phyloP scores from a whole-genome alignment of 441 rosid species.

The Euphorbia neoarborescens region DNA sequence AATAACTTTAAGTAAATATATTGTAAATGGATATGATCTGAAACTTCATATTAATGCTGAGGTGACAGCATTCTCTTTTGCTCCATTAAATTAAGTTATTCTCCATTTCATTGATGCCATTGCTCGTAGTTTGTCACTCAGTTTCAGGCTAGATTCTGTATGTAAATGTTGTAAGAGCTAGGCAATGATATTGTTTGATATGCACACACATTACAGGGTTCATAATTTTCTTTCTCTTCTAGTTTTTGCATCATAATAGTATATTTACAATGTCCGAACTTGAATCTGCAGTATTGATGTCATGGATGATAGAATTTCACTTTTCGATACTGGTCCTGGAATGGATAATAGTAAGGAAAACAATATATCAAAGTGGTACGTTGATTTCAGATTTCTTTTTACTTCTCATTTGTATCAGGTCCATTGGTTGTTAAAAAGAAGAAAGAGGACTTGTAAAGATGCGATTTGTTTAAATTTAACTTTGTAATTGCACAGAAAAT shows the following conservation, averaged over 20 bases:
- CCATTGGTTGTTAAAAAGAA: too few relatives aligned
- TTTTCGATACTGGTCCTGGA: constrained; percentile 70
- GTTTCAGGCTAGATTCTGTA: background rate
- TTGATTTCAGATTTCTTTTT: constrained; percentile 11
- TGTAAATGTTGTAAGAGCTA: background rate
- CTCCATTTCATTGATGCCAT: background rate
- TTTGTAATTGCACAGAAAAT: background rate
- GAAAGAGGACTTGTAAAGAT: background rate
- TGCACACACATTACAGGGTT: background rate
- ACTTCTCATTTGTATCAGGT: too few relatives aligned
- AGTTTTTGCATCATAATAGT: background rate
- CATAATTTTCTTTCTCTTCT: background rate
- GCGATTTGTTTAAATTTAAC: background rate
- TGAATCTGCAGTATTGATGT: constrained; percentile 44
- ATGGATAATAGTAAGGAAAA: constrained; percentile 58
- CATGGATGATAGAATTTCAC: constrained; percentile 35
- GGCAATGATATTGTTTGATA: background rate
- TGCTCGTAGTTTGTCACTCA: background rate
- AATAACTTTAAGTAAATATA: background rate
- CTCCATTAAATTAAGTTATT: background rate
- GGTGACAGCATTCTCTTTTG: background rate
- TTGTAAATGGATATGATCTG: background rate
- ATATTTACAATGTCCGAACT: constrained; percentile 5
- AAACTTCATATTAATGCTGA: background rate
- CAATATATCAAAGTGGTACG: constrained; percentile 58